phyloP scores from a whole-genome alignment of 192 early-diverging fungal species.

The Pilobolus umbonatus region DNA sequence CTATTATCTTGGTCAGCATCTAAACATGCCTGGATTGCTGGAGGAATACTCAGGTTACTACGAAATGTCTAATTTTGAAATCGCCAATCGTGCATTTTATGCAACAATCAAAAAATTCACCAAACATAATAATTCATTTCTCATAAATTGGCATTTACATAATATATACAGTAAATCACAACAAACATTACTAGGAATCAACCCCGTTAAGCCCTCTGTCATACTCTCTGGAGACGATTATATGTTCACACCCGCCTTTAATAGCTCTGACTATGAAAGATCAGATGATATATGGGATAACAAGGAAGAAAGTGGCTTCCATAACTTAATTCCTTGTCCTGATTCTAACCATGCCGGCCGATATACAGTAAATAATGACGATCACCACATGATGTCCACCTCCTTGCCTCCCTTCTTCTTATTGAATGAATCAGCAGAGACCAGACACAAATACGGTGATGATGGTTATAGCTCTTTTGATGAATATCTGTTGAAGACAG shows the following conservation, averaged over 20 bases:
- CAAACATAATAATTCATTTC: constrained; percentile 28
- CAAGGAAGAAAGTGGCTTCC: not conserved
- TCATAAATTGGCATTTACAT: constrained; percentile 27
- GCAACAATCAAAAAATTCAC: constrained; percentile 26
- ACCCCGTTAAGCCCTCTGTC: constrained; percentile 14
- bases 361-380: not conserved
- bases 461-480: too few species aligned
- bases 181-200: constrained; percentile 22
- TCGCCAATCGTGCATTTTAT: constrained; percentile 24
- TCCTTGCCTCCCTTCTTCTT: too few species aligned
- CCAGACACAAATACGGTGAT: not conserved
- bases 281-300: not conserved
- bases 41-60: constrained; percentile 5
- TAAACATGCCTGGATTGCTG: constrained; percentile 13
- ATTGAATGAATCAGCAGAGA: not conserved
- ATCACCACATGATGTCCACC: too few species aligned
- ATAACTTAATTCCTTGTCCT: constrained; percentile 7
- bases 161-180: constrained; percentile 37
- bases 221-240: constrained; percentile 29
- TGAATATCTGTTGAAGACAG: too few species aligned
- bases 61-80: constrained; percentile 19
- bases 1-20: constrained; percentile 20
- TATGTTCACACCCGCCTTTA: constrained; percentile 31
- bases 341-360: constrained; percentile 4
- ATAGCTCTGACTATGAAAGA: not conserved